Percentiles rank a stretch among this genome's conserved stretches.
Evolutionary conservation across 805 yeast species (phyloP).

Genomic region (Wickerhamiella shivajii): DNA sequence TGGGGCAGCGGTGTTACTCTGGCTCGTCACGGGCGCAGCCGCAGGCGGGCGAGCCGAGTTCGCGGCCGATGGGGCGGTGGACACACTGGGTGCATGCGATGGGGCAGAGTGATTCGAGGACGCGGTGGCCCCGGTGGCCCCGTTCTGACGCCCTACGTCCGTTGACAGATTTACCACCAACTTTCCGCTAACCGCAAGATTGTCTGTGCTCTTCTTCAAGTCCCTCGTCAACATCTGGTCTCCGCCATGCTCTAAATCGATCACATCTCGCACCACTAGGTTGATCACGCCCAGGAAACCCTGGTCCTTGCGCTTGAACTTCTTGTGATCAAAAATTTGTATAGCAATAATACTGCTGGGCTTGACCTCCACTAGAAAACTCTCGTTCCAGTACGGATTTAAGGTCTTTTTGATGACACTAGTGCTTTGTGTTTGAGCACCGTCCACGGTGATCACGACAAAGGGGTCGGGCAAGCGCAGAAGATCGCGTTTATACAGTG

Average conservation of each 20-base stretch:
- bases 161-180: slow-evolving; percentile 42
- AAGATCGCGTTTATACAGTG: slow-evolving; percentile 87
- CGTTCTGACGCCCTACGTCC: slow-evolving; percentile 16
- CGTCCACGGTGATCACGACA: slow-evolving; percentile 95
- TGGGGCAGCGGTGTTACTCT: background rate
- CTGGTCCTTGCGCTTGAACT: slow-evolving; percentile 95
- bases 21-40: background rate
- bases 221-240: slow-evolving; percentile 84
- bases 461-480: slow-evolving; percentile 96
- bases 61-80: slow-evolving; percentile 9
- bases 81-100: background rate
- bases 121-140: slow-evolving; percentile 17
- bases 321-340: slow-evolving; percentile 93
- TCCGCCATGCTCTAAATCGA: slow-evolving; percentile 36
- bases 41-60: background rate
- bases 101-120: slow-evolving; percentile 12
- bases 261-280: slow-evolving; percentile 74
- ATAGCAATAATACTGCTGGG: slow-evolving; percentile 59
- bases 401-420: slow-evolving; percentile 84
- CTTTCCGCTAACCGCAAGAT: slow-evolving; percentile 85
- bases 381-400: slow-evolving; percentile 96
- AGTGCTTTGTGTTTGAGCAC: slow-evolving; percentile 89
- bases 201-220: slow-evolving; percentile 70
- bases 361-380: slow-evolving; percentile 49
- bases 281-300: slow-evolving; percentile 96